phyloP scores from a whole-genome alignment of 441 rosid genomes.

The Brassica balearica region DNA sequence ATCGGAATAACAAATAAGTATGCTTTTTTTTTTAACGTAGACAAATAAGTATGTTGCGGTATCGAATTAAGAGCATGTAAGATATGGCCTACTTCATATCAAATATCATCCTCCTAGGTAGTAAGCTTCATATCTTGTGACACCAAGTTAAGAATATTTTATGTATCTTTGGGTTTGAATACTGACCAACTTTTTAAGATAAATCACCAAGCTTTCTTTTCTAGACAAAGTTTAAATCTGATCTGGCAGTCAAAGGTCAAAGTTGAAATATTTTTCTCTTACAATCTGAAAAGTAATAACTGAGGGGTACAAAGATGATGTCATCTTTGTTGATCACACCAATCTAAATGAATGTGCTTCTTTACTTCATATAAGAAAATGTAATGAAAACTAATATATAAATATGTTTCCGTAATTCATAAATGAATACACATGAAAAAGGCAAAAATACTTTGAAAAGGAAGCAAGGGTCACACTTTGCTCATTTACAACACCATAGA shows the following conservation, averaged over 20 bases:
- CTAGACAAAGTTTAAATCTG: background rate
- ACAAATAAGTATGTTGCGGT: background rate
- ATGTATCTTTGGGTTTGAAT: background rate
- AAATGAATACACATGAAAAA: background rate
- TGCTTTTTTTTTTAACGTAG: too few relatives aligned
- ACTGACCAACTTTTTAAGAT: background rate
- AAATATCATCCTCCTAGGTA: background rate
- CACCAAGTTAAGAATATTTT: background rate
- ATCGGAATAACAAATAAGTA: too few relatives aligned
- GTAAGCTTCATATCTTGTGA: background rate
- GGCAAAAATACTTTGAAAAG: background rate
- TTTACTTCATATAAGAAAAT: background rate
- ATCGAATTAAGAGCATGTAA: background rate
- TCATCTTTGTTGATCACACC: conserved; percentile 4
- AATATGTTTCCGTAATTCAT: background rate
- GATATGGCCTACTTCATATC: background rate
- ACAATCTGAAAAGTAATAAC: background rate
- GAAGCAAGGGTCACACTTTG: background rate
- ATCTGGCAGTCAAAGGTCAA: conserved; percentile 8
- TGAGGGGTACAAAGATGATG: background rate
- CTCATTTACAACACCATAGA: conserved; percentile 19
- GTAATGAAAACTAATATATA: background rate
- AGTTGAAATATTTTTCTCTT: background rate
- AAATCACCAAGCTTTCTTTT: background rate
- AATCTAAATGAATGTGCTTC: background rate